phyloP scores from a whole-genome alignment of 2,329 filamentous ascomycete genomes.

The Trichocomaceae sp. region DNA sequence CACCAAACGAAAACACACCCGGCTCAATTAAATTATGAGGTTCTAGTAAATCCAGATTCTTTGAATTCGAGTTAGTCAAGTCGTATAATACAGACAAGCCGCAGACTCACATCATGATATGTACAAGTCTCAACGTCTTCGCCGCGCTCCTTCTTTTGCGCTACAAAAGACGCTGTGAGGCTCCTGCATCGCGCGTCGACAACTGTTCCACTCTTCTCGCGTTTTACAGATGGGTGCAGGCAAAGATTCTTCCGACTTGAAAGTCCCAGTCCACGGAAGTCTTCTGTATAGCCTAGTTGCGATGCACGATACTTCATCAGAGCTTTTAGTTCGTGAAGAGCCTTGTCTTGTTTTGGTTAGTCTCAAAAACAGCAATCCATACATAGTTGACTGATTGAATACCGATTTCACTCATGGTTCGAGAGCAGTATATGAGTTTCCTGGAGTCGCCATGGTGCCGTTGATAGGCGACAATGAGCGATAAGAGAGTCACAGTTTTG shows the following conservation, averaged over 20 bases:
- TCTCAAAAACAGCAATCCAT: not conserved
- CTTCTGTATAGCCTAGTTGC: conserved; percentile 82
- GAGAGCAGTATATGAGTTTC: conserved; percentile 97
- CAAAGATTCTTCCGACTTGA: conserved; percentile 97
- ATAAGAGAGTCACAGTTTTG: conserved; percentile 91
- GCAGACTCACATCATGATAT: conserved; percentile 71
- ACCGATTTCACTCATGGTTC: conserved; percentile 94
- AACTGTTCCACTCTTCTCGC: conserved; percentile 88
- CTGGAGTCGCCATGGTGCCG: conserved; percentile 86
- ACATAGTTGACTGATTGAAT: not conserved
- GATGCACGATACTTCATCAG: conserved; percentile 92
- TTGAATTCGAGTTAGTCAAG: conserved; percentile 19
- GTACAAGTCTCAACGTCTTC: conserved; percentile 92
- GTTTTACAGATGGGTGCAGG: conserved; percentile 89
- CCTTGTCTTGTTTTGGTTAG: conserved; percentile 59
- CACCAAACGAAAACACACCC: conserved; percentile 92
- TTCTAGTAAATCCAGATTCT: conserved; percentile 91
- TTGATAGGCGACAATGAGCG: conserved; percentile 94
- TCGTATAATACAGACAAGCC: not conserved
- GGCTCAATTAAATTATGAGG: conserved; percentile 91
- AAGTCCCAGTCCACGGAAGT: conserved; percentile 84
- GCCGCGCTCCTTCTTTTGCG: conserved; percentile 92
- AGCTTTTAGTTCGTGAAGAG: conserved; percentile 79
- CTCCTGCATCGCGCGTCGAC: conserved; percentile 96
- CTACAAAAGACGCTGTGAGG: conserved; percentile 91